phyloP scores from a whole-genome alignment of 1,139 yeast species.

The Scheffersomyces illinoinensis region DNA sequence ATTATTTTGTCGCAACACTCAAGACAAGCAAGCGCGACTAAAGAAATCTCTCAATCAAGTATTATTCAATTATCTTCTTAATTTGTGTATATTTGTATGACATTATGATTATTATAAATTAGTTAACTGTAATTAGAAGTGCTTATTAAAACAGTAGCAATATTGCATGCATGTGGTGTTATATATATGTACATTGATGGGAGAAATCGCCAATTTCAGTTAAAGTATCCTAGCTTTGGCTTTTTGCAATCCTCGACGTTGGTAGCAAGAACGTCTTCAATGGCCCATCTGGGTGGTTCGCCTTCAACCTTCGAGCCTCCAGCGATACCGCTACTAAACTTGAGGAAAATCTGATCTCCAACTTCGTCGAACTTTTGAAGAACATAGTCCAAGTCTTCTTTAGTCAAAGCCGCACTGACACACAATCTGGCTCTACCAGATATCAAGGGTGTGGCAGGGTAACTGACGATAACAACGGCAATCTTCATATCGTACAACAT shows the following conservation, averaged over 20 bases:
- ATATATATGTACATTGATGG: background rate
- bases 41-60: too few relatives aligned
- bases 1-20: background rate
- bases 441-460: constrained; percentile 94
- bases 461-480: constrained; percentile 95
- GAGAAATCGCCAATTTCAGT: background rate
- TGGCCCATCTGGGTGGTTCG: constrained; percentile 70
- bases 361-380: constrained; percentile 72
- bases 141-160: background rate
- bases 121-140: background rate
- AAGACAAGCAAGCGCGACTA: background rate
- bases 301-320: constrained; percentile 62
- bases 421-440: constrained; percentile 92
- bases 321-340: constrained; percentile 75
- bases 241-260: constrained; percentile 71
- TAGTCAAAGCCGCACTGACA: constrained; percentile 87
- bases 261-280: constrained; percentile 72
- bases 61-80: background rate
- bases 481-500: constrained; percentile 75
- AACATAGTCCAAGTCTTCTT: constrained; percentile 86
- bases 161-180: background rate
- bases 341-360: constrained; percentile 76
- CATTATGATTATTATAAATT: background rate
- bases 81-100: background rate
- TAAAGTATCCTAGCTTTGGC: constrained; percentile 18